Conservation (phyloP, 257 asterid genomes). For the Fraxinus quadrangulata region DNA sequence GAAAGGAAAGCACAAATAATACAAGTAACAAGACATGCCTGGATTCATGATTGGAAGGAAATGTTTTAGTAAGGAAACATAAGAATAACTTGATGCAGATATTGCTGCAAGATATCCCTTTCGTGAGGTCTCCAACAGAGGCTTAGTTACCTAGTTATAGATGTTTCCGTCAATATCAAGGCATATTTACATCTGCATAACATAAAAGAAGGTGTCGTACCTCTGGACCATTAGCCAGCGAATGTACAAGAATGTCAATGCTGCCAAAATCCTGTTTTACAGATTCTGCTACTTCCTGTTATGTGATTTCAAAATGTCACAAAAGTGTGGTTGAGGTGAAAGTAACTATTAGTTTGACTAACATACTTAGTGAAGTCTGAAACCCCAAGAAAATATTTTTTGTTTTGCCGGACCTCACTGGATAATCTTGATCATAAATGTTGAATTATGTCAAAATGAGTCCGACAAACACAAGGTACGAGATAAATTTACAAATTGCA, state of each 20-base stretch:
- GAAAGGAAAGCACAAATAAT: neutral
- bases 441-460: neutral
- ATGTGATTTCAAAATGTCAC: constrained; percentile 24
- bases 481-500: neutral
- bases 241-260: constrained; percentile 87
- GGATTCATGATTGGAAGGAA: constrained; percentile 85
- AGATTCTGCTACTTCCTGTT: constrained; percentile 81
- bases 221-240: constrained; percentile 94
- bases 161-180: constrained; percentile 23
- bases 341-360: neutral
- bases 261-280: constrained; percentile 83
- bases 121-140: constrained; percentile 82
- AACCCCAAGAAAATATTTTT: constrained; percentile 6
- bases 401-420: neutral
- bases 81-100: constrained; percentile 93
- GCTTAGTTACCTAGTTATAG: constrained; percentile 67
- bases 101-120: constrained; percentile 90
- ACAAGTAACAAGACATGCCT: constrained; percentile 43
- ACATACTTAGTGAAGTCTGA: neutral
- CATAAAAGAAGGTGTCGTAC: constrained; percentile 36
- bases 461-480: neutral
- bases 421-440: neutral
- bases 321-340: constrained; percentile 10
- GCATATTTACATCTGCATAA: neutral
- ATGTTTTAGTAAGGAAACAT: constrained; percentile 59